Percentiles rank a stretch among this genome's conserved stretches.
Conservation (phyloP, 768 basidiomycete species). For the Rhizopogon vinicolor region DNA sequence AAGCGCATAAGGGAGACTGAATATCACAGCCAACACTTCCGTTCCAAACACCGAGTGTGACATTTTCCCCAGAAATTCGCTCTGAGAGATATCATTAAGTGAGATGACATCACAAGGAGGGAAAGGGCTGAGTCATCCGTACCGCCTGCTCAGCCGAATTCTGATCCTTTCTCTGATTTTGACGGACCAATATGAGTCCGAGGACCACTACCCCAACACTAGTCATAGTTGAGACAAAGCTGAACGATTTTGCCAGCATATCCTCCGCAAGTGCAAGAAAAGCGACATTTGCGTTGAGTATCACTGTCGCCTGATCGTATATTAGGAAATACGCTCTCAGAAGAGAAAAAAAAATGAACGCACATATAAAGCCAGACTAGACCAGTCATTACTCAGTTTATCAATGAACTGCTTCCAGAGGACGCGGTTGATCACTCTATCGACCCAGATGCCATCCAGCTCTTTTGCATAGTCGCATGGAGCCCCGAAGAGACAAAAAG, state of each 20-base stretch:
- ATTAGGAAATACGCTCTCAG: neutral
- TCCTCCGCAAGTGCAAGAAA: slow-evolving; percentile 38
- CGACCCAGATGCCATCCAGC: slow-evolving; percentile 40
- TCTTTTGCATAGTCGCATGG: slow-evolving; percentile 38
- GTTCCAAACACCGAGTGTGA: slow-evolving; percentile 10
- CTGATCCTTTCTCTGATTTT: slow-evolving; percentile 26
- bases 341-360: slow-evolving; percentile 10
- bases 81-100: neutral
- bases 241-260: slow-evolving; percentile 26
- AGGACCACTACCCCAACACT: slow-evolving; percentile 31
- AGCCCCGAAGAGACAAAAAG: slow-evolving; percentile 38
- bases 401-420: slow-evolving; percentile 37
- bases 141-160: slow-evolving; percentile 25
- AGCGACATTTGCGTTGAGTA: slow-evolving; percentile 47
- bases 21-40: slow-evolving; percentile 25
- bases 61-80: slow-evolving; percentile 14
- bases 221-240: slow-evolving; percentile 33
- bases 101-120: neutral
- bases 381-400: slow-evolving; percentile 42
- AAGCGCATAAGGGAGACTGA: slow-evolving; percentile 25
- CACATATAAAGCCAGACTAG: slow-evolving; percentile 44
- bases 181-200: slow-evolving; percentile 31
- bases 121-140: slow-evolving; percentile 5
- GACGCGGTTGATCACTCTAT: slow-evolving; percentile 32
- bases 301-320: slow-evolving; percentile 36